phyloP scores from a whole-genome alignment of 2,329 filamentous ascomycete genomes.

The Penicillium sp. region DNA sequence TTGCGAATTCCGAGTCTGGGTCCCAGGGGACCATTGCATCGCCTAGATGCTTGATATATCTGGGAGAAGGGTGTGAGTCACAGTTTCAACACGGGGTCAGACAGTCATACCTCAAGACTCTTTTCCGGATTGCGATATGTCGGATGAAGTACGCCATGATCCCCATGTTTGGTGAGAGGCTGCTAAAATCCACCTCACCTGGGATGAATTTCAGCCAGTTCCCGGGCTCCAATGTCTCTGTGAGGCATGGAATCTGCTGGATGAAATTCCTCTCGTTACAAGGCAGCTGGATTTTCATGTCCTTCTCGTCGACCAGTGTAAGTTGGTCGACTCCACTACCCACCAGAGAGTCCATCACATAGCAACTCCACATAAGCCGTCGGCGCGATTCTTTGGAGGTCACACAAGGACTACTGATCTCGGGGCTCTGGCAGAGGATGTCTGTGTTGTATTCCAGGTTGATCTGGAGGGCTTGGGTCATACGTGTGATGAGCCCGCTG shows the following conservation, averaged over 20 bases:
- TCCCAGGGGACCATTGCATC: constrained; percentile 24
- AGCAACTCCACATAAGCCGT: constrained; percentile 34
- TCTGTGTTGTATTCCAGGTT: constrained; percentile 35
- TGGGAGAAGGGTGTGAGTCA: neutral
- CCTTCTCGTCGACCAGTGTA: constrained; percentile 28
- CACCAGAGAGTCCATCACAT: constrained; percentile 29
- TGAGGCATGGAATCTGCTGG: constrained; percentile 29
- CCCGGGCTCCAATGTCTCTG: constrained; percentile 25
- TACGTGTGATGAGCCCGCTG: constrained; percentile 30
- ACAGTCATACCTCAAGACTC: constrained; percentile 14
- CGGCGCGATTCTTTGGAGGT: constrained; percentile 30
- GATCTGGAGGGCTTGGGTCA: constrained; percentile 33
- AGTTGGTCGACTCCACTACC: constrained; percentile 34
- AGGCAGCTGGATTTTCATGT: constrained; percentile 34
- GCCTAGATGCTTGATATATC: constrained; percentile 24
- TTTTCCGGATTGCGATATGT: constrained; percentile 22
- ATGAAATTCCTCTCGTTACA: constrained; percentile 32
- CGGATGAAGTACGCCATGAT: constrained; percentile 25
- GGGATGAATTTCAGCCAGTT: constrained; percentile 18
- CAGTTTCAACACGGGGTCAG: neutral
- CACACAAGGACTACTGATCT: constrained; percentile 14
- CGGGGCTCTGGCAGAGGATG: constrained; percentile 24
- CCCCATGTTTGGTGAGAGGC: constrained; percentile 19
- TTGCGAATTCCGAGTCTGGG: constrained; percentile 18
- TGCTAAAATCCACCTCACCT: constrained; percentile 8